Base-by-base conservation (phyloP, 2,329 filamentous ascomycete genomes). In the Fusarium stilboides region DNA sequence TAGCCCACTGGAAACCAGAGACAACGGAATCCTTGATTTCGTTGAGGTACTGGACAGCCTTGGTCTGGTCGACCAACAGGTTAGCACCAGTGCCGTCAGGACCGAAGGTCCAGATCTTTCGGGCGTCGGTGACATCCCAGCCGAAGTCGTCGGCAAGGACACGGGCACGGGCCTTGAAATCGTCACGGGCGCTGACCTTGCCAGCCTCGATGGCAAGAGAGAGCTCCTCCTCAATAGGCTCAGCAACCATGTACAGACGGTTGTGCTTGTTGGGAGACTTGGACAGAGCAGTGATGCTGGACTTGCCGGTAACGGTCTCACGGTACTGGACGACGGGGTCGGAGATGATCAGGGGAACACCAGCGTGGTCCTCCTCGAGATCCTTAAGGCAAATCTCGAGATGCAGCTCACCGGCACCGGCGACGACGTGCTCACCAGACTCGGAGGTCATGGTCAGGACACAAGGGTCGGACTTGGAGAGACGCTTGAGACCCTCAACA, bases 181-280 rank as follows among this genome's bases (percentile, higher is more conserved):
- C 96, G 83, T 99, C 96, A 89, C 95, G 94, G 74, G 96, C 93
- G 80, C 85, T 88, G 82, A 99, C 94, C 88, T 94, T 96, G 87
- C 96, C 96, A 57, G 80, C 74, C 88, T 99, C 96, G 74, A 99
- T 99, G 79, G 92, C 93, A 80, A 90, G 89, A 77, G 93, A 88
- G 66, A 99, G 91, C 77, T 98, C 96, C 89, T 99, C 96, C 45
- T 89, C 89, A 58, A 99, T 88, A 77, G 96, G 96, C 85, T 94
- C 86, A 73, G 96, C 96, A 83, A 89, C 89, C 86, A 99, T 91
- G 89, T 98, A 99, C 68, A 99, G 89, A 94, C 96, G 95, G 90
- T 99, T 99, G 92, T 99, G 96, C 94, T 99, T 99, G 93, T 99
- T 99, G 87, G 96, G 96, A 49, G 96, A 99, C 89, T 99, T 99